Evolutionary conservation across 306 rosid genomes (phyloP), one percentile per base, ranked within the genome.

Genomic region (Arachis stenosperma): DNA sequence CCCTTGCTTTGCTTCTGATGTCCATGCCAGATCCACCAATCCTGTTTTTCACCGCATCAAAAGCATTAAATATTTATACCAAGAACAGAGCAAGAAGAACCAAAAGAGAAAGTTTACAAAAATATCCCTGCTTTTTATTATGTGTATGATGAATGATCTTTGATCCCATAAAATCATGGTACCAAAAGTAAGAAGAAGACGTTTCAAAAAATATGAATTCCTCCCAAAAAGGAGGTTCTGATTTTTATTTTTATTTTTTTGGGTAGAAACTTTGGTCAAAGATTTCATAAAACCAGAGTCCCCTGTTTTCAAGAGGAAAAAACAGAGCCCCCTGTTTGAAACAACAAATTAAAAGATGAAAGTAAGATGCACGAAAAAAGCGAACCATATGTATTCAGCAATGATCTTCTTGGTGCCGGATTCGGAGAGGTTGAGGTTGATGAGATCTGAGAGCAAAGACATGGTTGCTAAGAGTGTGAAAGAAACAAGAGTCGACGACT

Each of bases 351-450:
- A 9, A 37, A 8, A 56, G 22, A 12, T 1, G 2, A 36, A 46
- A 59, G 4, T 40, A 9, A 76, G 43, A 52, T 47, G n/a, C 8
- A 6, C 46, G 60, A 63, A 54, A 33, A 33, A 33, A 73, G 44
- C 86, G 81, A 69, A 89, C 94, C 94, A 89, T 83, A 89, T 83
- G 80, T 89, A 89, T 71, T 89, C 94, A 1, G 94, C 94, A 74
- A 85, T 83, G 3, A 86, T 39, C 39, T 83, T 89, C 2, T 83
- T 80, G 0, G 83, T 79, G 50, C 59, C 1, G 66, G 70, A 8
- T 13, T 84, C 87, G 0, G 89, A 77, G 36, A 86, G 76, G 69
- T 86, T 58, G 72, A 89, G 82, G 71, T 85, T 89, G 70, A 85
- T n/a, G 78, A 85, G 84, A 83, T 81, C 86, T 55, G 88, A 53